Base-by-base conservation (phyloP, 2,329 filamentous ascomycete genomes). In the Aschersonia sp. region DNA sequence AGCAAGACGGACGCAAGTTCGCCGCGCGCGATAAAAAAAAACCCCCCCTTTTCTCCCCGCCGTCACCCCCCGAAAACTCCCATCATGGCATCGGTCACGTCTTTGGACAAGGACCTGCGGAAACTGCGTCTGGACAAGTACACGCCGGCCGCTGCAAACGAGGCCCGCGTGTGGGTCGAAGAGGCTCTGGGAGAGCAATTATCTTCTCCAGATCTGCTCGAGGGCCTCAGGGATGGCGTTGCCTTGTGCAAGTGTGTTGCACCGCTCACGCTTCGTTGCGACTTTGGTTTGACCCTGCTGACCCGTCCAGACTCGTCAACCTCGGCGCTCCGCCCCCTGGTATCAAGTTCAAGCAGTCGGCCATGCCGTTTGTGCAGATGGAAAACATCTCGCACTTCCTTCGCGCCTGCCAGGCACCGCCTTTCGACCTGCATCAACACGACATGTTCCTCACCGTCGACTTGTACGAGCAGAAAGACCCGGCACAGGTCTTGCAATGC, bases 311-410 rank as follows among this genome's bases (percentile, higher is more conserved):
- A 59, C 80, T 97, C 46, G 77, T 87, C 58, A 97, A 95, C 60
- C 73, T 90, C 48, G 84, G 78, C 32, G 66, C 84, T 39, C 84
- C 86, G 30, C 77, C 82, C 12, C 85, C 86, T 0, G 83, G 83
- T 32, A 77, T 95, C 66, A 87, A 83, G 63, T 97, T 84, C 76
- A 97, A 97, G 68, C 74, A 83, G 60, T 95, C 89, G 1, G 69
- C 80, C 41, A 97, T 97, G 90, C 92, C 92, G 0, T 98, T 98
- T 62, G 90, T 97, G 41, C 92, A 98, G 66, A 97, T 97, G 89
- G 92, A 98, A 65, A 98, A 98, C 63, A 95, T 98, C 60, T 94
- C 89, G 5, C 87, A 94, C 61, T 98, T 95, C 67, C 79, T 98
- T 47, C 81, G 79, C 59, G 88, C 87, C 50, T 94, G 89, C 70